These are phyloP conservation scores for Aristolochia fimbriata DNA, from an alignment of 164 flowering plant genomes.

Conservation along the genomic window DNA sequence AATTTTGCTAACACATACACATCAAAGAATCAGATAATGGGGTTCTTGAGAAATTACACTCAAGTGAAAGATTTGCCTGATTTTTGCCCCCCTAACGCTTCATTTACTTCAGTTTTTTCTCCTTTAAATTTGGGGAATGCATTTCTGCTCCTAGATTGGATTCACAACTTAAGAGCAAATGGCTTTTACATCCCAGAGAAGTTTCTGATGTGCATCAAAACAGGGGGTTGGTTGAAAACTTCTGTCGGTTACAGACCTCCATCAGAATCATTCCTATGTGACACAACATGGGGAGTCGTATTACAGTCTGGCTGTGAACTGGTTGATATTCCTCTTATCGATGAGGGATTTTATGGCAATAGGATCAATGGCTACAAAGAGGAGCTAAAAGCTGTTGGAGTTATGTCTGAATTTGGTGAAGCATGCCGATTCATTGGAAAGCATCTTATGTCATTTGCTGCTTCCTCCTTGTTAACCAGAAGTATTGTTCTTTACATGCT, in stretches of 20 bases:
- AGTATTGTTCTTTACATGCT: conserved; percentile 38
- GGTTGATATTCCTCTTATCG: conserved; percentile 60
- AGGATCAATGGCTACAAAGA: conserved; percentile 25
- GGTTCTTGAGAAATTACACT: conserved; percentile 21
- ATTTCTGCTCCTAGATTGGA: conserved; percentile 47
- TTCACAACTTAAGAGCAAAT: conserved; percentile 15
- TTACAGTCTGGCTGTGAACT: conserved; percentile 42
- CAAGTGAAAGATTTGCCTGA: conserved; percentile 53
- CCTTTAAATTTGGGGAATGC: conserved; percentile 46
- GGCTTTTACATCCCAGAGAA: conserved; percentile 17
- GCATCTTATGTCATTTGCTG: conserved; percentile 45
- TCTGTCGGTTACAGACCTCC: conserved; percentile 40
- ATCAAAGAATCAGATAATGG: conserved; percentile 15
- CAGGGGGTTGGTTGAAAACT: conserved; percentile 51
- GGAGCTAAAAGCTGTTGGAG: conserved; percentile 47
- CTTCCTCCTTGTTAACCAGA: conserved; percentile 23
- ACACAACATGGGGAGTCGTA: conserved; percentile 29
- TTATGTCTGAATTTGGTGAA: conserved; percentile 41
- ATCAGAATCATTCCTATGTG: conserved; percentile 33
- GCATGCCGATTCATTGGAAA: conserved; percentile 51
- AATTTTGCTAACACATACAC: conserved; percentile 26
- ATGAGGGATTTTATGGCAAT: conserved; percentile 35
- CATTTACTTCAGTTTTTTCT: conserved; percentile 26
- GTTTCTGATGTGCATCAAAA: conserved; percentile 37
- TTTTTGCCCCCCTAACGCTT: conserved; percentile 42